Conservation (phyloP, 495 filamentous ascomycete genomes). For the Letharia lupina region DNA sequence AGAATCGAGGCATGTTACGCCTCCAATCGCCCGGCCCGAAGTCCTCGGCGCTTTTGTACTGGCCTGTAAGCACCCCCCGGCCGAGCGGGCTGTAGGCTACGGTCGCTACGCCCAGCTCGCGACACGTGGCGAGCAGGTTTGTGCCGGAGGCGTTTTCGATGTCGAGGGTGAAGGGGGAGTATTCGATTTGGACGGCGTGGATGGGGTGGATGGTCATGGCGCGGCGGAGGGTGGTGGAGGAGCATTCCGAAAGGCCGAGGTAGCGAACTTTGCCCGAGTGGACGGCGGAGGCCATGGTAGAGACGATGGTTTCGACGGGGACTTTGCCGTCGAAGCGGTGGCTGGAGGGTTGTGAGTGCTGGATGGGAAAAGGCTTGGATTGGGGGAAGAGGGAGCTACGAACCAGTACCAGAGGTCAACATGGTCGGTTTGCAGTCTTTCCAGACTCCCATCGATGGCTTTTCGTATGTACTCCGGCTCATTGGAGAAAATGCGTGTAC, state of each 20-base stretch:
- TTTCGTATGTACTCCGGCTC: constrained; percentile 38
- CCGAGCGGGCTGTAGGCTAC: constrained; percentile 42
- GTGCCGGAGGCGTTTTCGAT: constrained; percentile 42
- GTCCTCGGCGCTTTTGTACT: constrained; percentile 29
- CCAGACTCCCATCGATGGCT: constrained; percentile 37
- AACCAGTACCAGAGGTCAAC: constrained; percentile 37
- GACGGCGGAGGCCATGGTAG: constrained; percentile 40
- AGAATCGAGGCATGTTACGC: constrained; percentile 39
- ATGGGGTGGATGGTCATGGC: constrained; percentile 47
- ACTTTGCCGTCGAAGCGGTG: constrained; percentile 34
- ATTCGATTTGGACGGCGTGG: constrained; percentile 50
- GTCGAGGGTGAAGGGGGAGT: constrained; percentile 37
- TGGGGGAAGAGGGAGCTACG: background rate
- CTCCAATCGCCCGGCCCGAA: constrained; percentile 30
- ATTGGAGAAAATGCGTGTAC: constrained; percentile 28
- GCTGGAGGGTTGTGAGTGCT: constrained; percentile 13
- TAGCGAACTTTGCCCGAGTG: constrained; percentile 43
- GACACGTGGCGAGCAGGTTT: constrained; percentile 40
- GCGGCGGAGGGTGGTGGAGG: constrained; percentile 50
- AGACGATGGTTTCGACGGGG: constrained; percentile 42
- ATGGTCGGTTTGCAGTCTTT: constrained; percentile 31
- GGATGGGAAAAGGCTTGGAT: too few relatives aligned
- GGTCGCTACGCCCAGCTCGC: constrained; percentile 37
- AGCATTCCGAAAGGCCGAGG: constrained; percentile 48
- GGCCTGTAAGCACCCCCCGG: constrained; percentile 36